Conservation (phyloP, 305 asterid genomes). For the Solanum hybrid region DNA sequence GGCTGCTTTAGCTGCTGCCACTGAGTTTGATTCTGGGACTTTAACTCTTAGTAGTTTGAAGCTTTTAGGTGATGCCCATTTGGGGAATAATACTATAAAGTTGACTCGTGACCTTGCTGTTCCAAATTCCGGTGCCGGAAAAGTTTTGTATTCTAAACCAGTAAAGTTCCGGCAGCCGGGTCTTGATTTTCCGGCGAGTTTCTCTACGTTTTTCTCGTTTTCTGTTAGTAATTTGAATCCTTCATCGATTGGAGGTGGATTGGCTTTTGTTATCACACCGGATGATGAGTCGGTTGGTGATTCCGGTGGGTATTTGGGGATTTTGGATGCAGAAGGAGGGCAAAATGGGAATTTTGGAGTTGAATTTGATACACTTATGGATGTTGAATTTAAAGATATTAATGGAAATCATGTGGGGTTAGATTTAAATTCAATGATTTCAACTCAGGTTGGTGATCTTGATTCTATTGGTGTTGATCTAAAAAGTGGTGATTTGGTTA, state of each 20-base stretch:
- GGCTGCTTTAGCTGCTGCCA: neutral
- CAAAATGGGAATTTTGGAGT: constrained; percentile 60
- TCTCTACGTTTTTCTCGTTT: constrained; percentile 79
- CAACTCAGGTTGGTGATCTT: constrained; percentile 42
- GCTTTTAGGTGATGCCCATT: constrained; percentile 89
- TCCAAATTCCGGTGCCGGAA: constrained; percentile 86
- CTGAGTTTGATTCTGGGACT: constrained; percentile 65
- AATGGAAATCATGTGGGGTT: constrained; percentile 88
- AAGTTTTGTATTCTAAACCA: constrained; percentile 58
- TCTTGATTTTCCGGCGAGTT: constrained; percentile 34
- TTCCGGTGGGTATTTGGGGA: constrained; percentile 71
- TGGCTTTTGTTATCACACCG: constrained; percentile 70
- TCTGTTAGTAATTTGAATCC: constrained; percentile 65
- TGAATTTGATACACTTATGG: constrained; percentile 82
- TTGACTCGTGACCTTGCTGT: constrained; percentile 79
- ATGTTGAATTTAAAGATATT: constrained; percentile 67
- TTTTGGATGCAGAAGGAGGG: constrained; percentile 34
- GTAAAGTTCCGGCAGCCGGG: constrained; percentile 59
- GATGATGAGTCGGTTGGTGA: constrained; percentile 57
- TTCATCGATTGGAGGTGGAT: constrained; percentile 82
- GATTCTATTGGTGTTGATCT: constrained; percentile 44
- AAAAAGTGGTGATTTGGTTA: constrained; percentile 59
- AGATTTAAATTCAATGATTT: constrained; percentile 69
- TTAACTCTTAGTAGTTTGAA: constrained; percentile 55
- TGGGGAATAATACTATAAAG: constrained; percentile 55